Evolutionary conservation across 1,284 basidiomycete genomes (phyloP).

Genomic region (Golubevia pallescens): DNA sequence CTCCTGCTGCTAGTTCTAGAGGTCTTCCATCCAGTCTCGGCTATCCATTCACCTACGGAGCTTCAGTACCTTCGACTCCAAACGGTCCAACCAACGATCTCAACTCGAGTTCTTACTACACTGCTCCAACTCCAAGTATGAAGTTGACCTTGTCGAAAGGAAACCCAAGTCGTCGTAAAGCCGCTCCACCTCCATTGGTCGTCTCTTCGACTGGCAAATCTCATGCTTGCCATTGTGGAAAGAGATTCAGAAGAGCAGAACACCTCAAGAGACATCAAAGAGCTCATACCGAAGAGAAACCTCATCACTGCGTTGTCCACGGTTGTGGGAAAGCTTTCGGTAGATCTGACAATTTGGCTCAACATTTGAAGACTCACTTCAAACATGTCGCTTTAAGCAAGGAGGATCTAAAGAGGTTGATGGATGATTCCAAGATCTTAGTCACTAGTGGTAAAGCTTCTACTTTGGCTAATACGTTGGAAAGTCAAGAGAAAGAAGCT

Average conservation of each 20-base stretch:
- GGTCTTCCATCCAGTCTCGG: conserved; percentile 20
- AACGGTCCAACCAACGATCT: not conserved
- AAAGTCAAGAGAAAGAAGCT: not conserved
- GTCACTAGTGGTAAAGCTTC: not conserved
- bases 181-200: conserved; percentile 52
- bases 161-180: conserved; percentile 22
- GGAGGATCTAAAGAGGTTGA: not conserved
- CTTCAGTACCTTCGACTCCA: conserved; percentile 20
- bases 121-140: conserved; percentile 16
- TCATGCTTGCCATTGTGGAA: conserved; percentile 60
- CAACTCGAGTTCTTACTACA: conserved; percentile 10
- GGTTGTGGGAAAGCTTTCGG: conserved; percentile 60
- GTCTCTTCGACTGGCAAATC: conserved; percentile 60
- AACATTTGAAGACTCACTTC: conserved; percentile 63
- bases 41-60: conserved; percentile 23
- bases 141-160: conserved; percentile 22
- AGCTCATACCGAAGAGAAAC: conserved; percentile 59
- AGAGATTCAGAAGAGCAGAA: conserved; percentile 62
- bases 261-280: conserved; percentile 63
- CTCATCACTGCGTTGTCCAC: conserved; percentile 54
- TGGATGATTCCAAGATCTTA: not conserved
- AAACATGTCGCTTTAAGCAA: not conserved
- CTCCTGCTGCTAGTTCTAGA: conserved; percentile 14
- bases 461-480: not conserved
- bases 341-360: conserved; percentile 57